These are phyloP conservation scores for Aspergillus indologenus DNA, from an alignment of 495 filamentous ascomycete genomes.

Conservation along the genomic window DNA sequence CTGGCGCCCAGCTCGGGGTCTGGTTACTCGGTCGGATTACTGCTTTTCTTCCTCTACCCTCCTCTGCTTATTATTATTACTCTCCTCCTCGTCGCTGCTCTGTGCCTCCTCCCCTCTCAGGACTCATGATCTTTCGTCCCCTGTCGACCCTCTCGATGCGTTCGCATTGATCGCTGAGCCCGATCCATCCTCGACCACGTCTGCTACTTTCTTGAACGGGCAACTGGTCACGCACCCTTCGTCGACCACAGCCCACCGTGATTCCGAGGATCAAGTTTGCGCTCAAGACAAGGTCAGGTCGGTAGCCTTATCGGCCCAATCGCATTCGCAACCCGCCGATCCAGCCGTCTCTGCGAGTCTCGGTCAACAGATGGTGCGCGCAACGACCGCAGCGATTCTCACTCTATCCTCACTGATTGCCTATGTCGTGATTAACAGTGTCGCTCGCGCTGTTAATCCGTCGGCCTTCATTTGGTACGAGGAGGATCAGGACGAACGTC, in stretches of 20 bases:
- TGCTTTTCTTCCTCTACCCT: conserved; percentile 9
- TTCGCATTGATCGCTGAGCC: conserved; percentile 13
- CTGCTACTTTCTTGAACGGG: conserved; percentile 16
- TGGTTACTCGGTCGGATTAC: conserved; percentile 12
- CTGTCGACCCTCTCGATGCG: conserved; percentile 10
- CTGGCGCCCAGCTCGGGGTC: conserved; percentile 6
- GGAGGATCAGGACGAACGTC: conserved; percentile 54
- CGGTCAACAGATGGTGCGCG: conserved; percentile 42
- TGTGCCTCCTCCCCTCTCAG: conserved; percentile 1
- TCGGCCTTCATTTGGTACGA: conserved; percentile 42
- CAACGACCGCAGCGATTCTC: conserved; percentile 37
- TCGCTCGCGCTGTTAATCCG: conserved; percentile 31
- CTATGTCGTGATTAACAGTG: conserved; percentile 46
- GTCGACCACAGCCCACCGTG: background rate
- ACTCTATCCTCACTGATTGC: conserved; percentile 42
- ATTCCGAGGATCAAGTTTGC: conserved; percentile 4
- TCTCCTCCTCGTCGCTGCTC: background rate
- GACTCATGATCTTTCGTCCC: conserved; percentile 6
- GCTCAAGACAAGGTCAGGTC: conserved; percentile 10
- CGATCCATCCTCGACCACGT: conserved; percentile 7
- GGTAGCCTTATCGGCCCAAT: background rate
- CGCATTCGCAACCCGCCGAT: conserved; percentile 12
- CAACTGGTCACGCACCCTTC: conserved; percentile 14
- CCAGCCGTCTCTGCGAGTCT: conserved; percentile 23
- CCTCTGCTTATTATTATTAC: conserved; percentile 7